phyloP scores from a whole-genome alignment of 768 basidiomycete genomes.

The Phylloporus arenicola region DNA sequence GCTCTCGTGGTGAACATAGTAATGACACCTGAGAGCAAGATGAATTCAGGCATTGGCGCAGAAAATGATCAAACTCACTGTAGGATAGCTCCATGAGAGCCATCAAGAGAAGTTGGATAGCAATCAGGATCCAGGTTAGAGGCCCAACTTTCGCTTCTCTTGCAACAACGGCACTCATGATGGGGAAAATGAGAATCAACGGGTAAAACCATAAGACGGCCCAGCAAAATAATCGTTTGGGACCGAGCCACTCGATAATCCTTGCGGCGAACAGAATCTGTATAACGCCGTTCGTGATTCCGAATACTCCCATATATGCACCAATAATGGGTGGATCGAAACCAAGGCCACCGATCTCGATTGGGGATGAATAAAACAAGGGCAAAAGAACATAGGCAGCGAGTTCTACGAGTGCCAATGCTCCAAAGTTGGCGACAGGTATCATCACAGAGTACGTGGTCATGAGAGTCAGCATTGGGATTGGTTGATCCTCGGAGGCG shows the following conservation, averaged over 20 bases:
- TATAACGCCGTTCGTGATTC: conserved; percentile 35
- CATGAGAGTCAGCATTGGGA: conserved; percentile 32
- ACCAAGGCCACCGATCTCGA: conserved; percentile 39
- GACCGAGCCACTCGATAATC: conserved; percentile 36
- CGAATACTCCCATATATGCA: conserved; percentile 31
- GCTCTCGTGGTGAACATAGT: conserved; percentile 50
- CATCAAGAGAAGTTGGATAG: conserved; percentile 18
- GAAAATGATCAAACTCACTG: conserved; percentile 25
- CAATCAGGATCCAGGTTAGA: conserved; percentile 35
- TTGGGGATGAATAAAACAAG: conserved; percentile 41
- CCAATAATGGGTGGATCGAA: conserved; percentile 40
- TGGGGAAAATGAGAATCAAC: conserved; percentile 37
- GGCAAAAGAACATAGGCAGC: conserved; percentile 37
- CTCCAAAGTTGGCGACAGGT: conserved; percentile 38
- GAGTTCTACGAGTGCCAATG: conserved; percentile 40
- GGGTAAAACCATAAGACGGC: conserved; percentile 35
- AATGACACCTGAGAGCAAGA: conserved; percentile 26
- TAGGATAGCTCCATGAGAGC: conserved; percentile 39
- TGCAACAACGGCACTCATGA: conserved; percentile 37
- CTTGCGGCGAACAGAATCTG: conserved; percentile 39
- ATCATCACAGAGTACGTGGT: conserved; percentile 32
- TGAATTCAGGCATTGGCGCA: not conserved
- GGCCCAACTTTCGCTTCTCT: conserved; percentile 26
- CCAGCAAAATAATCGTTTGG: conserved; percentile 33
- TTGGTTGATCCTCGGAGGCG: conserved; percentile 1